Evolutionary conservation across 129 eudicot genomes (phyloP).

Genomic region (Pseudognaphalium luteoalbum): DNA sequence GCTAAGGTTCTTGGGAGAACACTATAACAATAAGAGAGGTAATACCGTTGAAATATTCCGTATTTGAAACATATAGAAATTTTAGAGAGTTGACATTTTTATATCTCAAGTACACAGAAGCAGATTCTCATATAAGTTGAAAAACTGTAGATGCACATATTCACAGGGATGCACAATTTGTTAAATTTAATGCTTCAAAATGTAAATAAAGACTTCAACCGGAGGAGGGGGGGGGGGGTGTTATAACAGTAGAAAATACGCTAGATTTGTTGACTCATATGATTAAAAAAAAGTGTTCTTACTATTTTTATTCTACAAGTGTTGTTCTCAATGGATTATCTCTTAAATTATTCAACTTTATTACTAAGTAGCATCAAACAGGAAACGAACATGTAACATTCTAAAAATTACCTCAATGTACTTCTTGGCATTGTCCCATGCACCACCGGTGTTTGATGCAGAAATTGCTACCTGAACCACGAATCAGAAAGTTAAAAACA

Average conservation of each 20-base stretch:
- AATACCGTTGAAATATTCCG: neutral
- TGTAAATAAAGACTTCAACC: neutral
- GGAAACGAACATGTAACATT: neutral
- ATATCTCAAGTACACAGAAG: neutral
- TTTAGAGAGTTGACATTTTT: neutral
- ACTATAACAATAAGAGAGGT: neutral
- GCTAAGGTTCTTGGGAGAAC: neutral
- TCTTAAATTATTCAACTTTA: neutral
- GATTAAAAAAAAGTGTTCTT: neutral
- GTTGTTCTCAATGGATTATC: neutral
- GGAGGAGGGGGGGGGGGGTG: too few species aligned
- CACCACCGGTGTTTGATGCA: slow-evolving; percentile 91
- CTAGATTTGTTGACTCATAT: neutral
- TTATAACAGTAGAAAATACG: too few species aligned
- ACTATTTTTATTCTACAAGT: neutral
- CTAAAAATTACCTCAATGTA: slow-evolving; percentile 14
- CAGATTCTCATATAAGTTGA: neutral
- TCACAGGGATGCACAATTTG: neutral
- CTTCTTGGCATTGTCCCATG: slow-evolving; percentile 23
- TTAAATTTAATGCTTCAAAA: neutral
- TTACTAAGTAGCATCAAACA: neutral
- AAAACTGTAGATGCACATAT: neutral
- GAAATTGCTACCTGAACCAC: slow-evolving; percentile 69
- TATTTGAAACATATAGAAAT: neutral
- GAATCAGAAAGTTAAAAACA: neutral